These are phyloP conservation scores for Arctostaphylos glauca DNA, from an alignment of 148 eudicot species.

Conservation along the genomic window DNA sequence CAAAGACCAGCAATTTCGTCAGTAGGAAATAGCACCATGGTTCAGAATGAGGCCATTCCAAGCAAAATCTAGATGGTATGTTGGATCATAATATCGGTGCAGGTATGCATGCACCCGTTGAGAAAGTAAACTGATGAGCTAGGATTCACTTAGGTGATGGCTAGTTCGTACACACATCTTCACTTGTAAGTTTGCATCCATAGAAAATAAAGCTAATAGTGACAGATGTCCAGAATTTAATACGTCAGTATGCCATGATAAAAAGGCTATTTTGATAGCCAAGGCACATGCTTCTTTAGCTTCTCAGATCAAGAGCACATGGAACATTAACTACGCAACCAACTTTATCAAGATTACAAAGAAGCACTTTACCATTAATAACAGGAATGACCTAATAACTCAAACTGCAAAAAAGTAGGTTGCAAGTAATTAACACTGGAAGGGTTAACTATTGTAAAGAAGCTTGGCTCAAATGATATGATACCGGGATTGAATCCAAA, in stretches of 20 bases:
- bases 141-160: not conserved
- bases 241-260: not conserved
- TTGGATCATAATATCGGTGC: too few species aligned
- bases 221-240: not conserved
- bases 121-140: too few species aligned
- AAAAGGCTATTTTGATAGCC: not conserved
- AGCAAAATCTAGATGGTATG: too few species aligned
- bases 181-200: not conserved
- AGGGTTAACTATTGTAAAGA: not conserved
- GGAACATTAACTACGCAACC: not conserved
- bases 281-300: not conserved
- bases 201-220: not conserved
- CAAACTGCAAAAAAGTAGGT: not conserved
- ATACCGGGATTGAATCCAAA: constrained; percentile 75
- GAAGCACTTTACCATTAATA: not conserved
- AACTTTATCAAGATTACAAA: not conserved
- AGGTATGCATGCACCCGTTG: too few species aligned
- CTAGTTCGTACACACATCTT: not conserved
- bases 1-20: too few species aligned
- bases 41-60: too few species aligned
- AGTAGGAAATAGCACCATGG: too few species aligned
- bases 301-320: not conserved
- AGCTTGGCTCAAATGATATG: not conserved
- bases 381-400: not conserved
- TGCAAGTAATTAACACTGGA: not conserved